Evolutionary conservation across 768 basidiomycete genomes (phyloP).

Genomic region (Crucibulum laeve): DNA sequence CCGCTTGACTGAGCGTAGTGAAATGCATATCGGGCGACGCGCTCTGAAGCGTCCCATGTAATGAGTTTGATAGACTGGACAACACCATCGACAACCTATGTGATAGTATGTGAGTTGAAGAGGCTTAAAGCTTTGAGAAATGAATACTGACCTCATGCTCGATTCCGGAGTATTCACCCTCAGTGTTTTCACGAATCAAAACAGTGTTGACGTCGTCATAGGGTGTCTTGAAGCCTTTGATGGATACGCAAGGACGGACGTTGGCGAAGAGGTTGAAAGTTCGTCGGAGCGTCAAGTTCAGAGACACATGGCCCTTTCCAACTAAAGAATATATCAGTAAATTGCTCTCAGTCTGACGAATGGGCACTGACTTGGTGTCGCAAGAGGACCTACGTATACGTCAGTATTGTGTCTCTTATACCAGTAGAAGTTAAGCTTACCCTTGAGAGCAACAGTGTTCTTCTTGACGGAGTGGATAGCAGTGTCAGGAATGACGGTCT

Average conservation of each 20-base stretch:
- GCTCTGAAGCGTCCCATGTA: constrained; percentile 97
- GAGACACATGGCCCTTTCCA: constrained; percentile 97
- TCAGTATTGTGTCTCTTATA: constrained; percentile 4
- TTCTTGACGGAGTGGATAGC: constrained; percentile 91
- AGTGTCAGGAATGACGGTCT: constrained; percentile 92
- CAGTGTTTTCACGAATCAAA: constrained; percentile 98
- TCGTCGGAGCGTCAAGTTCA: constrained; percentile 94
- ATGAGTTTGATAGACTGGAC: constrained; percentile 99
- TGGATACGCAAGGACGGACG: constrained; percentile 93
- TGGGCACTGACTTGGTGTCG: constrained; percentile 87
- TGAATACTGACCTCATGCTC: constrained; percentile 86
- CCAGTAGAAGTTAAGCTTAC: constrained; percentile 32
- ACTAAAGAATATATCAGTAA: constrained; percentile 64
- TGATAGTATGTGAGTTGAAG: constrained; percentile 9
- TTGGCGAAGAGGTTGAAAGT: constrained; percentile 99
- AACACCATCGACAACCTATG: constrained; percentile 91
- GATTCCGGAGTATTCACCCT: constrained; percentile 99
- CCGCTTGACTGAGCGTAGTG: constrained; percentile 90
- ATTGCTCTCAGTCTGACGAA: too few species aligned
- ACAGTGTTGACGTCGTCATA: constrained; percentile 99
- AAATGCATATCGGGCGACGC: constrained; percentile 98
- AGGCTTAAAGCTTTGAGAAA: background rate
- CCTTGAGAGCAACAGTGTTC: constrained; percentile 98
- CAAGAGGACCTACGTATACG: constrained; percentile 79
- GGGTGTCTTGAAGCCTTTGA: constrained; percentile 96